Percentiles rank a stretch among this genome's conserved stretches.
Evolutionary conservation across 148 eudicot species (phyloP).

Genomic region (Chenopodium berlandieri): DNA sequence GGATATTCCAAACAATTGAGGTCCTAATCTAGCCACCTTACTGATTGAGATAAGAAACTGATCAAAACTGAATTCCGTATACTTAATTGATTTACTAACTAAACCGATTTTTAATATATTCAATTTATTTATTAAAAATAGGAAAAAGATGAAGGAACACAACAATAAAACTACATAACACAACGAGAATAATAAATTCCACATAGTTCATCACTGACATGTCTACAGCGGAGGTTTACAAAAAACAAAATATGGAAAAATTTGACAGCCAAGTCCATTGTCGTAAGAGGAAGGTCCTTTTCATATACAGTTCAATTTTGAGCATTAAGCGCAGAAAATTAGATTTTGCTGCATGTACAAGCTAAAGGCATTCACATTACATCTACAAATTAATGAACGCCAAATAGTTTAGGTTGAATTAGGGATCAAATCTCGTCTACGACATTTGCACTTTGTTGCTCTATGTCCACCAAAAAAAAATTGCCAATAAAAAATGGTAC

Average conservation of each 20-base stretch:
- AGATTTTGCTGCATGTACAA: background rate
- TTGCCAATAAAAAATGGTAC: conserved; percentile 28
- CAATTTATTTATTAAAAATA: no score
- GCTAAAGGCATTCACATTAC: background rate
- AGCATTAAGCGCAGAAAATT: background rate
- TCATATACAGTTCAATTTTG: background rate
- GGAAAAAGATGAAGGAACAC: background rate
- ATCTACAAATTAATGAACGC: background rate
- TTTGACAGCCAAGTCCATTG: background rate
- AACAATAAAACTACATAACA: background rate
- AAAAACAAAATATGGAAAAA: background rate
- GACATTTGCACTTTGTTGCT: no score
- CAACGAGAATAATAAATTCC: background rate
- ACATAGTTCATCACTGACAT: background rate
- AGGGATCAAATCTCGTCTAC: no score
- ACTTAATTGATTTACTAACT: background rate
- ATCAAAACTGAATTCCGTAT: no score
- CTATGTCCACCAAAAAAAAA: no score
- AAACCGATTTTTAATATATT: no score
- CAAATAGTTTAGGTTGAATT: no score
- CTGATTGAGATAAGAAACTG: background rate
- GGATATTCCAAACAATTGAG: background rate
- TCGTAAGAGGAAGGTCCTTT: background rate
- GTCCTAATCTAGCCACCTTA: background rate
- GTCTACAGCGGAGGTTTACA: background rate